Evolutionary conservation across 805 yeast species (phyloP).

Genomic region (Kluyveromyces nonfermentans): DNA sequence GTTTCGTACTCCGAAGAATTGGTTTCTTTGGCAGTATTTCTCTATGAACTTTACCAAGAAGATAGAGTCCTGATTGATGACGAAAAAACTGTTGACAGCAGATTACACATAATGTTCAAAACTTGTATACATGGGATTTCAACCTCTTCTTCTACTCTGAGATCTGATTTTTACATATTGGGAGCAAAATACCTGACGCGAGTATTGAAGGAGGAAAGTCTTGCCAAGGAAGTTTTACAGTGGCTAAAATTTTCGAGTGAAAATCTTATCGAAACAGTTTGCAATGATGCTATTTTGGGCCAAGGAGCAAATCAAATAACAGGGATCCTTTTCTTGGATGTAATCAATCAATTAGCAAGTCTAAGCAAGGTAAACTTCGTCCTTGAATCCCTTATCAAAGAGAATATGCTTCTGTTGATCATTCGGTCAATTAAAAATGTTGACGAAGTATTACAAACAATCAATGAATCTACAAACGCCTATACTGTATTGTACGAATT

Average conservation of each 20-base stretch:
- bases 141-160: constrained; percentile 59
- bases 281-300: constrained; percentile 71
- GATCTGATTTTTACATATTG: constrained; percentile 74
- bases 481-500: constrained; percentile 60
- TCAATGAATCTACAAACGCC: constrained; percentile 33
- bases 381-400: constrained; percentile 49
- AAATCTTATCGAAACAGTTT: constrained; percentile 51
- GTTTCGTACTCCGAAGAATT: constrained; percentile 63
- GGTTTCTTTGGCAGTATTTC: constrained; percentile 62
- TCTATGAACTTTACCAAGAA: constrained; percentile 53
- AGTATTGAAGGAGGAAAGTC: constrained; percentile 33
- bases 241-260: constrained; percentile 51
- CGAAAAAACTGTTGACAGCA: constrained; percentile 36
- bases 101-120: constrained; percentile 60
- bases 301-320: constrained; percentile 71
- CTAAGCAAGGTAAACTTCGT: constrained; percentile 45
- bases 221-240: constrained; percentile 40
- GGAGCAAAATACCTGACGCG: constrained; percentile 55
- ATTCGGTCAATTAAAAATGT: constrained; percentile 59
- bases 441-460: constrained; percentile 47
- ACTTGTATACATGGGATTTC: constrained; percentile 67
- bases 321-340: constrained; percentile 65
- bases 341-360: constrained; percentile 47
- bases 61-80: constrained; percentile 31
- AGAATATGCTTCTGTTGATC: constrained; percentile 55